Conservation (phyloP, 1,284 basidiomycete genomes). For the Rhodotorula glutinis region DNA sequence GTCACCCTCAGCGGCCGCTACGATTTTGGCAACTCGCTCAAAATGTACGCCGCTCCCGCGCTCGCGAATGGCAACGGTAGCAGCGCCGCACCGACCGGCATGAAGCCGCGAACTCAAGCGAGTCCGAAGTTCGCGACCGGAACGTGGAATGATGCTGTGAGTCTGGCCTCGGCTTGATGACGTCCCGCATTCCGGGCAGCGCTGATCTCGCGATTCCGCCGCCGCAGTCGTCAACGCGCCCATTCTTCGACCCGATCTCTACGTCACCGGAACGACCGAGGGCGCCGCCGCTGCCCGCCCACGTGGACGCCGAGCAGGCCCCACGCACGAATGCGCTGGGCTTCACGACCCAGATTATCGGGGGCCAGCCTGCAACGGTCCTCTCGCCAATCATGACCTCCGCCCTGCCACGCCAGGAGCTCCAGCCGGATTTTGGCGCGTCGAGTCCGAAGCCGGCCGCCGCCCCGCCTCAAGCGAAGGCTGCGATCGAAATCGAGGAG, state of each 20-base stretch:
- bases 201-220: neutral
- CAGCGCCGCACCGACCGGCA: conserved; percentile 27
- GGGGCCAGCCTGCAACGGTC: conserved; percentile 30
- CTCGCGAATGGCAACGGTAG: neutral
- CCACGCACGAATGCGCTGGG: neutral
- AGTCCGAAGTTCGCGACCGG: neutral
- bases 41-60: conserved; percentile 36
- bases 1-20: conserved; percentile 50
- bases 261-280: conserved; percentile 28
- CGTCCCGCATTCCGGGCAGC: no score
- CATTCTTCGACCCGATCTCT: conserved; percentile 33
- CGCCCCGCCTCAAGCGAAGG: no score
- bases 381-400: conserved; percentile 5
- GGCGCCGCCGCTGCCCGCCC: conserved; percentile 9
- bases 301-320: neutral
- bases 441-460: conserved; percentile 2
- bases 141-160: conserved; percentile 19
- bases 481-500: neutral
- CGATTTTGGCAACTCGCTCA: conserved; percentile 55
- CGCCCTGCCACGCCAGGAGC: conserved; percentile 1
- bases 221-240: conserved; percentile 8
- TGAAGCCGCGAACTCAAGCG: conserved; percentile 6
- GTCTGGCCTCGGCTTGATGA: neutral
- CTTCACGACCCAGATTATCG: conserved; percentile 13
- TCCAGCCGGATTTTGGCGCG: conserved; percentile 36